Conservation (phyloP, 441 rosid genomes). For the Eutrema salsugineum region DNA sequence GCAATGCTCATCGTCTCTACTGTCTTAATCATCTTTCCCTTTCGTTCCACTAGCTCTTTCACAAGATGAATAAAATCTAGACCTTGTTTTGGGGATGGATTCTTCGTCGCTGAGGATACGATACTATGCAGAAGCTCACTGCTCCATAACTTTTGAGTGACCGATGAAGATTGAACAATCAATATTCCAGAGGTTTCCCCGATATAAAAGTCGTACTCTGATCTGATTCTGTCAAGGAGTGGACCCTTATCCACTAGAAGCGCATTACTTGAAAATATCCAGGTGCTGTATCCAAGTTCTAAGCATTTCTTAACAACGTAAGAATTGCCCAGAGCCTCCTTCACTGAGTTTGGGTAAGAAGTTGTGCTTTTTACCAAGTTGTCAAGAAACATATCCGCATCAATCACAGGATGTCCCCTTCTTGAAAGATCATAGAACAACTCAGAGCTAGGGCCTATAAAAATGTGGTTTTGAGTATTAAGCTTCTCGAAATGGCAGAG, state of each 20-base stretch:
- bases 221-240: slow-evolving; percentile 28
- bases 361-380: slow-evolving; percentile 35
- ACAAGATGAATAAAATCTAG: slow-evolving; percentile 26
- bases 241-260: slow-evolving; percentile 38
- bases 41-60: slow-evolving; percentile 41
- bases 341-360: slow-evolving; percentile 32
- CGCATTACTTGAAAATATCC: slow-evolving; percentile 54
- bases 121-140: slow-evolving; percentile 37
- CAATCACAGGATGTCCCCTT: slow-evolving; percentile 84
- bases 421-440: slow-evolving; percentile 71
- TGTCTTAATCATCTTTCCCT: slow-evolving; percentile 33
- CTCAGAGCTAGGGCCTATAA: slow-evolving; percentile 57
- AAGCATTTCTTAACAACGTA: slow-evolving; percentile 56
- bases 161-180: slow-evolving; percentile 41
- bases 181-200: slow-evolving; percentile 44
- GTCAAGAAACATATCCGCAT: slow-evolving; percentile 45
- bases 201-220: slow-evolving; percentile 35
- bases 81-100: slow-evolving; percentile 2
- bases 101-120: slow-evolving; percentile 18
- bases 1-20: slow-evolving; percentile 36
- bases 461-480: slow-evolving; percentile 50
- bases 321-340: slow-evolving; percentile 51
- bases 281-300: slow-evolving; percentile 48
- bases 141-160: slow-evolving; percentile 36
- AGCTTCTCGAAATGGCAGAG: slow-evolving; percentile 86